phyloP scores from a whole-genome alignment of 2,329 filamentous ascomycete genomes.

The Blumeriella jaapii region DNA sequence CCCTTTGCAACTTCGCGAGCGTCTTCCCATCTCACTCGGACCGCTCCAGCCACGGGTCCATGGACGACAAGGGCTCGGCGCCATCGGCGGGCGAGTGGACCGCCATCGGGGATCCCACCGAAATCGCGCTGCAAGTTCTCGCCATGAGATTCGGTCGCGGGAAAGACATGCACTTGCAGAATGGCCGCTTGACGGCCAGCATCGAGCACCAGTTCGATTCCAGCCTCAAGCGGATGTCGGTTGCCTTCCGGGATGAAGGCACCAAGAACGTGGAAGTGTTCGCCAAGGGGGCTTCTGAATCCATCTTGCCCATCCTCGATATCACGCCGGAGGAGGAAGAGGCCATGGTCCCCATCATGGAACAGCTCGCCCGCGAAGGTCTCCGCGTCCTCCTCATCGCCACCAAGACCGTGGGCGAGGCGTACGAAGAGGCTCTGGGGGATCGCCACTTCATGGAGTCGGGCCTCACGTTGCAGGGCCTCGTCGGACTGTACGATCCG shows the following conservation, averaged over 20 bases:
- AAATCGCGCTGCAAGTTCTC: slow-evolving; percentile 64
- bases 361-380: slow-evolving; percentile 48
- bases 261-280: slow-evolving; percentile 35
- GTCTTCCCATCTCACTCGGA: slow-evolving; percentile 25
- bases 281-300: slow-evolving; percentile 47
- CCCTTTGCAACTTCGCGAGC: slow-evolving; percentile 47
- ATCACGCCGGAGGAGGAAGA: slow-evolving; percentile 35
- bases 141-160: slow-evolving; percentile 53
- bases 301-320: slow-evolving; percentile 41
- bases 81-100: slow-evolving; percentile 33
- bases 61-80: slow-evolving; percentile 11
- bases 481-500: slow-evolving; percentile 63
- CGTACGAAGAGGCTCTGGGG: slow-evolving; percentile 27
- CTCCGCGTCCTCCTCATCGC: slow-evolving; percentile 60
- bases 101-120: slow-evolving; percentile 56
- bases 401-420: slow-evolving; percentile 32
- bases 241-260: slow-evolving; percentile 43
- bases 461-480: slow-evolving; percentile 51
- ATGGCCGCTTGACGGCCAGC: slow-evolving; percentile 36
- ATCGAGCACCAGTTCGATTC: slow-evolving; percentile 65
- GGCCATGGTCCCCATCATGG: slow-evolving; percentile 37
- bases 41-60: slow-evolving; percentile 6
- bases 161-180: slow-evolving; percentile 37
- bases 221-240: slow-evolving; percentile 63
- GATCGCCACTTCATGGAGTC: slow-evolving; percentile 44